Evolutionary conservation across 2,329 filamentous ascomycete genomes (phyloP), one percentile per base, ranked within the genome.

Genomic region (Pestalotiopsis fici): DNA sequence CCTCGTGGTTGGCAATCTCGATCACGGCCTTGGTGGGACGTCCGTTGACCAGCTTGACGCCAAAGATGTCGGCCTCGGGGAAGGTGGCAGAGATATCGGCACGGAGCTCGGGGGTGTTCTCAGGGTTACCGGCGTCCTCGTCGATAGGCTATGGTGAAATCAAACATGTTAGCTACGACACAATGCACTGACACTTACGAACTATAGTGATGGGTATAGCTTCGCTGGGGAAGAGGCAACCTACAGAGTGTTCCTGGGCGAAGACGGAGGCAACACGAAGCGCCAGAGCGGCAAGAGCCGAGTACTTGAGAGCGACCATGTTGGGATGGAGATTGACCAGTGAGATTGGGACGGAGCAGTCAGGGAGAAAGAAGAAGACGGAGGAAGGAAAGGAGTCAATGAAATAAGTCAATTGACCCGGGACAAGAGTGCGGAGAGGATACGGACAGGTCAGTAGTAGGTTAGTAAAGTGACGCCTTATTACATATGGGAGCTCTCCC

Each of bases 41-140:
- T 76, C 94, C 94, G 79, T 99, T 99, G 85, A 98, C 88, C 73
- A 98, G 90, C 88, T 97, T 97, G 74, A 98, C 90, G 75, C 95
- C 96, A 74, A 98, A 96, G 81, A 97, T 91, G 84, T 97, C 93
- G 83, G 90, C 79, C 77, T 91, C 84, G 81, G 88, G 82, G 84
- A 90, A 88, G 79, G 84, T 85, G 68, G 91, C 87, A 72, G 86
- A 86, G 74, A 91, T 82, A 65, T 90, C 87, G 79, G 92, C 90
- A 70, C 89, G 88, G 75, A 92, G 79, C 72, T 87, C 82, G 74
- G 84, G 65, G 63, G 71, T 69, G 54, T 74, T 69, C 66, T 74
- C 69, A 62, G 69, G 72, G 61, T 70, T 70, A 23, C 72, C 72
- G 63, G 74, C 74, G 56, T 76, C 74, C 55, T 76, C 74, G 60